Conservation (phyloP, 306 rosid genomes). For the Prinsepia uniflora region DNA sequence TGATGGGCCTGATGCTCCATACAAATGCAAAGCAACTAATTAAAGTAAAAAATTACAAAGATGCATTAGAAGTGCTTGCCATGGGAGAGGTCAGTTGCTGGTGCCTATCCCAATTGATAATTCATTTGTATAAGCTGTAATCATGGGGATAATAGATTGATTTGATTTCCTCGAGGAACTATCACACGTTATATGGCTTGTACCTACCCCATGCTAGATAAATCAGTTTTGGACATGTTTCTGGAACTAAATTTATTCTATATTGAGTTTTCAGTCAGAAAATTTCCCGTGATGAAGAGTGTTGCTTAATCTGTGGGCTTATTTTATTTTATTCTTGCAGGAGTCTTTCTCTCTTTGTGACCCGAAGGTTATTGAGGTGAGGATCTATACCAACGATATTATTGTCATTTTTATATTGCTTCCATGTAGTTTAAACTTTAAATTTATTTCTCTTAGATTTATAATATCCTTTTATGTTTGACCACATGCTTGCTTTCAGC, state of each 20-base stretch:
- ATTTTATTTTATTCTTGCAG: slow-evolving; percentile 41
- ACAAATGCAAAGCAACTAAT: slow-evolving; percentile 70
- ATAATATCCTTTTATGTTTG: slow-evolving; percentile 17
- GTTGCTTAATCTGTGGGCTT: slow-evolving; percentile 15
- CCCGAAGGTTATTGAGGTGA: slow-evolving; percentile 78
- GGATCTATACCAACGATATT: slow-evolving; percentile 17
- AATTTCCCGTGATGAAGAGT: slow-evolving; percentile 1
- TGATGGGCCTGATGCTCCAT: slow-evolving; percentile 97
- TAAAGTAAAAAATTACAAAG: slow-evolving; percentile 51
- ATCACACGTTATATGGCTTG: background rate
- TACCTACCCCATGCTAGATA: background rate
- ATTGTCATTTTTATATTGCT: background rate
- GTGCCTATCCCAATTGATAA: slow-evolving; percentile 3
- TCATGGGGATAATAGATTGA: background rate
- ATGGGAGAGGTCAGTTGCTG: slow-evolving; percentile 78
- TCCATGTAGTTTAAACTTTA: slow-evolving; percentile 20
- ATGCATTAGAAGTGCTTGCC: slow-evolving; percentile 77
- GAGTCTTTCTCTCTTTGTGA: slow-evolving; percentile 85
- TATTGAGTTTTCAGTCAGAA: background rate
- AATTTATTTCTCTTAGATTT: background rate
- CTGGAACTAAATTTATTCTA: background rate
- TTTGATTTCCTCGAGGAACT: slow-evolving; percentile 1
- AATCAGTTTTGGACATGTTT: background rate
- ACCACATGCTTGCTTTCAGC: slow-evolving; percentile 42
- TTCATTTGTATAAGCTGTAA: background rate